phyloP scores from a whole-genome alignment of 352 stramenopile species.

The Nothophytophthora sp. region DNA sequence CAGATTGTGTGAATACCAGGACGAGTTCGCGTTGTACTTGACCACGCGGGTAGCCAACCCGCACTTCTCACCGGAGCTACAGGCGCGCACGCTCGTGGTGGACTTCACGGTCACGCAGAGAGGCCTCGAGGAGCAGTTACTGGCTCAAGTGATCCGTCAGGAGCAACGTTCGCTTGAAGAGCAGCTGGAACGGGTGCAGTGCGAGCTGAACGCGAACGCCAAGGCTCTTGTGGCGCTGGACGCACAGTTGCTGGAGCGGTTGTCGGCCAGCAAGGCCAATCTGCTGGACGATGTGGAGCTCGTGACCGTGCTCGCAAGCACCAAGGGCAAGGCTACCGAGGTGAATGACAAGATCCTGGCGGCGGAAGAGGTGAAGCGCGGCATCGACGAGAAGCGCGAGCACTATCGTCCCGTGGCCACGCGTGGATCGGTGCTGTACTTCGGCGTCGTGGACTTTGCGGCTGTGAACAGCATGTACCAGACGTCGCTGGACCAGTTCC shows the following conservation, averaged over 20 bases:
- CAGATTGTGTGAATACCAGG: slow-evolving; percentile 63
- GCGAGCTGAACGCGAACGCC: slow-evolving; percentile 85
- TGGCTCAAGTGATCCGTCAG: slow-evolving; percentile 91
- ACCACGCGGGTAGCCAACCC: slow-evolving; percentile 67
- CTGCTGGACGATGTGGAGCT: slow-evolving; percentile 89
- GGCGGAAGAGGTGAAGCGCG: slow-evolving; percentile 83
- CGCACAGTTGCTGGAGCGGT: slow-evolving; percentile 78
- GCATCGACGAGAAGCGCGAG: slow-evolving; percentile 92
- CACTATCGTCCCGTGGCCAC: slow-evolving; percentile 91
- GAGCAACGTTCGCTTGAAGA: slow-evolving; percentile 91
- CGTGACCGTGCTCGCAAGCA: slow-evolving; percentile 84
- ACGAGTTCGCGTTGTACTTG: slow-evolving; percentile 71
- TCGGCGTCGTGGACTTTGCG: slow-evolving; percentile 87
- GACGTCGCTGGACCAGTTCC: slow-evolving; percentile 89
- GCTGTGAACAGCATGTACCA: slow-evolving; percentile 93
- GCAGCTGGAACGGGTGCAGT: slow-evolving; percentile 85
- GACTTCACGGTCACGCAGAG: slow-evolving; percentile 93
- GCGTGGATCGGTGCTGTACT: slow-evolving; percentile 88
- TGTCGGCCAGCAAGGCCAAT: slow-evolving; percentile 87
- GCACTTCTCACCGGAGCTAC: slow-evolving; percentile 71
- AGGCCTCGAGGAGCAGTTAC: slow-evolving; percentile 90
- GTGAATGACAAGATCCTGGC: slow-evolving; percentile 91
- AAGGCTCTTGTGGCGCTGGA: slow-evolving; percentile 88
- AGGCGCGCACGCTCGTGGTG: slow-evolving; percentile 70
- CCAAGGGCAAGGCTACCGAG: slow-evolving; percentile 89